Percentiles rank a stretch among this genome's conserved stretches.
These are phyloP conservation scores for Rehmannia glutinosa DNA, from an alignment of 257 asterid genomes.

Conservation along the genomic window DNA sequence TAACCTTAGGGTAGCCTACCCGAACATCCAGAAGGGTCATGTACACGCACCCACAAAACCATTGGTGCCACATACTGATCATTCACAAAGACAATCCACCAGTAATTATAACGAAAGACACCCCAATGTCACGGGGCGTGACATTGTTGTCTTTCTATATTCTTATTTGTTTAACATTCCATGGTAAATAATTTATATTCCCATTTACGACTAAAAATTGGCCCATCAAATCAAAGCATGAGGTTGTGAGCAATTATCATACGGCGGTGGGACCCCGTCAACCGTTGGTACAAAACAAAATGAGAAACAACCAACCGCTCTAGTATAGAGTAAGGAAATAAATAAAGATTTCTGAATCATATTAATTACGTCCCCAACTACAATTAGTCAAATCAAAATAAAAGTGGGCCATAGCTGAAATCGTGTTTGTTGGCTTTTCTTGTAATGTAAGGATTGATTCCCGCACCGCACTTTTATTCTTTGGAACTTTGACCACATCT, in stretches of 20 bases:
- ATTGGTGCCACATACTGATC: too few species aligned
- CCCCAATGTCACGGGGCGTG: too few species aligned
- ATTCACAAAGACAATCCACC: too few species aligned
- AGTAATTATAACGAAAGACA: too few species aligned
- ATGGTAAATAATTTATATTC: too few species aligned
- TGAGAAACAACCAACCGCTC: constrained; percentile 34
- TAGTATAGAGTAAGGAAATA: neutral
- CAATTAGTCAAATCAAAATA: neutral
- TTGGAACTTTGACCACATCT: constrained; percentile 36
- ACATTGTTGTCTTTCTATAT: too few species aligned
- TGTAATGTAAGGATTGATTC: constrained; percentile 42
- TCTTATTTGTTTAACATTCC: too few species aligned
- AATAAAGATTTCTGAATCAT: constrained; percentile 15
- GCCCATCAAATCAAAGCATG: neutral
- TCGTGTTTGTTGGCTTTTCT: constrained; percentile 42
- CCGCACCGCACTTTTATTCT: constrained; percentile 24
- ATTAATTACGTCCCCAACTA: too few species aligned
- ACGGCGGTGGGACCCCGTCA: constrained; percentile 8
- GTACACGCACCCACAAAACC: too few species aligned
- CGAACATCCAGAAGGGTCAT: too few species aligned
- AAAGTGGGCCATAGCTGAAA: neutral
- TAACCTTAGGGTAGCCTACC: too few species aligned
- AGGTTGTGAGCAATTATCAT: neutral
- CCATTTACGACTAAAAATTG: neutral
- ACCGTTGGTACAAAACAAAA: constrained; percentile 56